Base-by-base conservation (phyloP, 768 basidiomycete species). In the Collybia sordida region DNA sequence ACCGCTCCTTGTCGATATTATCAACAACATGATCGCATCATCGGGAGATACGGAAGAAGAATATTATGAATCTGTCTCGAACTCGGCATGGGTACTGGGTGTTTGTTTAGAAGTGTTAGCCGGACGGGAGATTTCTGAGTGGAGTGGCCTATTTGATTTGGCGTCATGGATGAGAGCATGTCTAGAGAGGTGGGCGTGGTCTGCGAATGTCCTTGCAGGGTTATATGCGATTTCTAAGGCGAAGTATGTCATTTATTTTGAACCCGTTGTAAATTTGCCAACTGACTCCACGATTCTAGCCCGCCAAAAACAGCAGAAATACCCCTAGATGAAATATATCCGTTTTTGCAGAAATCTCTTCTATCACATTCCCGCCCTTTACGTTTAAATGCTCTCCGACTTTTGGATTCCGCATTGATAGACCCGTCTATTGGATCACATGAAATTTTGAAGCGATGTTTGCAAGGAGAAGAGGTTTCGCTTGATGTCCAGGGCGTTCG, bases 391-490 rank as follows among this genome's bases (percentile, higher is more conserved):
- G 73, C 83, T 0, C 75, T 97, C 6, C 78, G 80, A 19, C 69
- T 94, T 6, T 79, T 91, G 14, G 67, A 73, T 4, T 83, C 83
- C 1, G 70, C 72, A 3, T 59, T 81, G 8, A 69, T 87, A 4
- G 60, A 74, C 27, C 59, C 70, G 0, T 64, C 73, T 1, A 62
- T 71, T 0, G 76, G 74, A 37, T 70, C 72, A 12, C 62, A 70
- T 14, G 85, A 85, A 19, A 75, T 85, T 0, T 54, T 88, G 17
- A 80, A 80, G 56, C 77, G 79, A 22, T 89, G 89, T 61, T 63
- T 93, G 19, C 83, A 86, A 51, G 90, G 86, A 2, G 97, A 99
- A 62, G 82, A 90, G 51, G 82, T 89, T 4, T 71, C 88, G 2
- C 63, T 97, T 28, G 88, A 93, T 48, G 71, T 88, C 2, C 82